These are phyloP conservation scores for Pichia sp. DNA, from an alignment of 1,139 yeast genomes.

Conservation along the genomic window DNA sequence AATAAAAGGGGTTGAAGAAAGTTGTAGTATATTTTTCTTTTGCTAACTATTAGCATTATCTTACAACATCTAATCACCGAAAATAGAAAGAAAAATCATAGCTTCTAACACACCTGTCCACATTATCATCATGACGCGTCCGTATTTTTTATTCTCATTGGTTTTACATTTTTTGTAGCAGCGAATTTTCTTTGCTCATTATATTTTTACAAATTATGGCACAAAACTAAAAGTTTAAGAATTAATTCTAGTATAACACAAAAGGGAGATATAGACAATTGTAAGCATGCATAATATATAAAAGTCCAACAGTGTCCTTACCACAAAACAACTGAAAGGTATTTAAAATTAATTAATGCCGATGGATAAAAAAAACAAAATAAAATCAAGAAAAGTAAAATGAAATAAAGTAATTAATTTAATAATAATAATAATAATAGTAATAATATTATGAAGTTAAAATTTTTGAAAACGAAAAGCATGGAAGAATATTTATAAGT, in stretches of 20 bases:
- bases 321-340: slow-evolving; percentile 16
- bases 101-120: not conserved
- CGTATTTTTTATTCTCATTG: not conserved
- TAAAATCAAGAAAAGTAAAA: not conserved
- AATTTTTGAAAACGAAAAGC: not conserved
- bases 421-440: not conserved
- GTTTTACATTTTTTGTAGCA: not conserved
- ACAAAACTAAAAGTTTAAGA: not conserved
- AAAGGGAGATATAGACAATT: slow-evolving; percentile 6
- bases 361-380: not conserved
- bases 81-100: not conserved
- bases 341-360: not conserved
- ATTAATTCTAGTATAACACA: slow-evolving; percentile 7
- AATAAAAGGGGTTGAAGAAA: not conserved
- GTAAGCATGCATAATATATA: not conserved
- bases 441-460: not conserved
- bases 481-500: not conserved
- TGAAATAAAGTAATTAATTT: not conserved
- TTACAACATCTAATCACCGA: not conserved
- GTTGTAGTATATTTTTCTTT: not conserved
- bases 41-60: not conserved
- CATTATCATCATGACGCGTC: not conserved
- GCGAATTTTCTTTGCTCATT: not conserved
- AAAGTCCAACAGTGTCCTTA: slow-evolving; percentile 12
- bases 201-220: not conserved